Percentiles rank a stretch among this genome's conserved stretches.
Evolutionary conservation across 345 rosid species (phyloP).

Genomic region (Eucalyptus curtisii): DNA sequence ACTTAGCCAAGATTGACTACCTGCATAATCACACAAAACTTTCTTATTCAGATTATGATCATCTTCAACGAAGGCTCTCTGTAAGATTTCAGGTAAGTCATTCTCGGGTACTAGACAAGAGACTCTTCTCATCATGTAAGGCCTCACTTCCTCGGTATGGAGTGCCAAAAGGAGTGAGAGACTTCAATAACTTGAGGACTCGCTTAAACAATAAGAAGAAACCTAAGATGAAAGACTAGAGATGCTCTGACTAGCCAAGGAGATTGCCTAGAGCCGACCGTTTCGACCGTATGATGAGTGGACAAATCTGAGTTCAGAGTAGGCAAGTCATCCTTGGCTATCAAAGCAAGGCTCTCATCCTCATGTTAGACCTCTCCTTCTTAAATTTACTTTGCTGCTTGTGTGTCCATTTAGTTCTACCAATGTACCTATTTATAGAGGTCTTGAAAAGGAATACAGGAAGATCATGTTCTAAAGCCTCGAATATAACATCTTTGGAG

Average conservation of each 20-base stretch:
- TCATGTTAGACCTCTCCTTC: conserved; percentile 24
- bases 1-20: conserved; percentile 29
- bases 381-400: neutral
- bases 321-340: conserved; percentile 58
- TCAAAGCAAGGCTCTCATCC: conserved; percentile 15
- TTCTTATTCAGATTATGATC: neutral
- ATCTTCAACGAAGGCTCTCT: neutral
- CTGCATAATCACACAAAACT: neutral
- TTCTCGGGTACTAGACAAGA: conserved; percentile 16
- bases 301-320: neutral
- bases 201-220: neutral
- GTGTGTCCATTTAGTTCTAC: neutral
- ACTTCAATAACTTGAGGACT: neutral
- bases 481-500: neutral
- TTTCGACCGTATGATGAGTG: neutral
- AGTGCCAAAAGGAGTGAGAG: neutral
- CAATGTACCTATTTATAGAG: neutral
- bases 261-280: conserved; percentile 10
- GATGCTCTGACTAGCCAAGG: conserved; percentile 23
- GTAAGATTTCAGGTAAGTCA: conserved; percentile 14
- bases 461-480: neutral
- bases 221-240: conserved; percentile 12
- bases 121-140: conserved; percentile 16
- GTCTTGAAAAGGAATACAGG: neutral
- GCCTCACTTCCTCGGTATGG: conserved; percentile 1